Evolutionary conservation across 2,329 filamentous ascomycete species (phyloP), one percentile per base, ranked within the genome.

Genomic region (Aspergillaceae sp.): DNA sequence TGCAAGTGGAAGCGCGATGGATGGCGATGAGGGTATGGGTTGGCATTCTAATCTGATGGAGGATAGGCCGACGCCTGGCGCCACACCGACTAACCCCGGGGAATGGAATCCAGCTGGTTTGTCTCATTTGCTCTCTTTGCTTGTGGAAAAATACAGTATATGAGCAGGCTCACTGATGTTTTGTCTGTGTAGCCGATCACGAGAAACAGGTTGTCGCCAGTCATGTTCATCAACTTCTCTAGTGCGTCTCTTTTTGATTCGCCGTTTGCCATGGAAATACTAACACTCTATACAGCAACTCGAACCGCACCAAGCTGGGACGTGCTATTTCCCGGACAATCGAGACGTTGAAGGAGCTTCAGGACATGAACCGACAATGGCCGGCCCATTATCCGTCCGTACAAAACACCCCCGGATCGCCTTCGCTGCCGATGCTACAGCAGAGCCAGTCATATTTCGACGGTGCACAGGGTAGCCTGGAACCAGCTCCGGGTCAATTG

Each of bases 191-290:
- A 65, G 72, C 73, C 40, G 82, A 86, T 43, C 73, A 80, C 53
- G 84, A 87, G 60, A 78, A 78, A 58, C 78, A 79, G 54, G 73
- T 78, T 40, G 80, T 91, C 54, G 84, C 87, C 34, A 86, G 84
- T 61, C 87, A 94, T 67, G 82, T 96, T 42, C 85, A 94, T 61
- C 92, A 97, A 70, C 78, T 97, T 54, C 87, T 87, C 75, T 96
- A 95, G 72, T 74, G 69, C 44, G 70, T 55, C 28, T 29, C 8
- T 9, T 7, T 26, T 33, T 27, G 19, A 29, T 30, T 11, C 19
- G 27, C 19, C 10, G 28, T 37, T 26, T 41, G 11, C 40, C 6
- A 38, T 29, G 4, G 11, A 45, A 42, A 32, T 44, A 19, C 57
- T 61, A 48, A 61, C 48, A 26, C 36, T 41, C 19, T 49, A 46